Conservation (phyloP, 805 yeast genomes). For the Ogataea pini region DNA sequence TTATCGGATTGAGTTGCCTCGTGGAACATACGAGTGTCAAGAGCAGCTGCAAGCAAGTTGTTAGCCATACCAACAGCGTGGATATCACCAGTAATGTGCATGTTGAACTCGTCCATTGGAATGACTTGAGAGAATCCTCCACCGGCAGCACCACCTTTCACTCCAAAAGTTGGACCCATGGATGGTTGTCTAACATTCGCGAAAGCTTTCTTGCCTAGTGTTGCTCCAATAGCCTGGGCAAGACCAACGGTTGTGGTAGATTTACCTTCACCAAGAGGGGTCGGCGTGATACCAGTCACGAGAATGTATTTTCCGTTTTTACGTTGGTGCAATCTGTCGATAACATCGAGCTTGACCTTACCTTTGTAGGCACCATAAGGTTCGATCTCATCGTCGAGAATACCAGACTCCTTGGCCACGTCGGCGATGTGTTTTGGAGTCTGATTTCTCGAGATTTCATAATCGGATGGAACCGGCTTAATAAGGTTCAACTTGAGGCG, state of each 20-base stretch:
- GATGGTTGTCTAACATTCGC: conserved; percentile 98
- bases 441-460: conserved; percentile 86
- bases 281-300: conserved; percentile 97
- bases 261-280: conserved; percentile 98
- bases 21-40: conserved; percentile 96
- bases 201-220: conserved; percentile 74
- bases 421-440: conserved; percentile 77
- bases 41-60: conserved; percentile 92
- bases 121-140: conserved; percentile 98
- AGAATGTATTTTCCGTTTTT: conserved; percentile 83
- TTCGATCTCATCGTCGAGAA: conserved; percentile 76
- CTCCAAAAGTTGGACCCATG: conserved; percentile 98
- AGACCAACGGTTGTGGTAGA: conserved; percentile 94
- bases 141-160: conserved; percentile 99
- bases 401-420: conserved; percentile 82
- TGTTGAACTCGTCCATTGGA: conserved; percentile 98
- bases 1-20: conserved; percentile 78
- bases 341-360: conserved; percentile 70
- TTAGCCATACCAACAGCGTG: conserved; percentile 96
- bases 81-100: conserved; percentile 97
- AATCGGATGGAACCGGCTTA: conserved; percentile 86
- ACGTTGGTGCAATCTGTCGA: conserved; percentile 63
- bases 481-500: conserved; percentile 39
- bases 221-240: conserved; percentile 96
- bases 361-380: conserved; percentile 89